phyloP scores from a whole-genome alignment of 148 eudicot species.

The Tetragonia tetragonoides region DNA sequence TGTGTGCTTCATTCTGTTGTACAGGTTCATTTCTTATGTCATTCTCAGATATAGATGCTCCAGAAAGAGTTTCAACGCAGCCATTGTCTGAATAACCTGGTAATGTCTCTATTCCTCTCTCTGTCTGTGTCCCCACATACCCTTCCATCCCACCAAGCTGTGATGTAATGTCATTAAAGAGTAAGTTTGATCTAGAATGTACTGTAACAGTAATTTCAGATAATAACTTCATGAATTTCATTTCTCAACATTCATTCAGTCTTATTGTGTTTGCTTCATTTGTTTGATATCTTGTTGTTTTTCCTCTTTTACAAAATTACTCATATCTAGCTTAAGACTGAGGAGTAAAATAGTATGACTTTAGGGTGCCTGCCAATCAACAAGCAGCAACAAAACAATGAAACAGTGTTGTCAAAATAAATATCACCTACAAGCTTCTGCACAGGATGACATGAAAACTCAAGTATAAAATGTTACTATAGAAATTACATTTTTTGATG shows the following conservation, averaged over 20 bases:
- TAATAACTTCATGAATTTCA: neutral
- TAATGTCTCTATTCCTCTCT: conserved; percentile 4
- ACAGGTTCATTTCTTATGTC: conserved; percentile 83
- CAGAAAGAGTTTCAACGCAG: conserved; percentile 44
- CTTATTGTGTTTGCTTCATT: neutral
- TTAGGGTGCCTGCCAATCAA: no score
- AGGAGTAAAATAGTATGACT: neutral
- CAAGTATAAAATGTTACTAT: no score
- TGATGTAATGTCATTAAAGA: neutral
- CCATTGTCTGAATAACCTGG: conserved; percentile 39
- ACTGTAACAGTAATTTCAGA: neutral
- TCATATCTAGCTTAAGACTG: neutral
- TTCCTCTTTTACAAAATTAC: neutral
- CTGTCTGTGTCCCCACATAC: neutral
- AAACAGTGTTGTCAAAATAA: neutral
- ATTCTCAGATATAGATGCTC: conserved; percentile 85
- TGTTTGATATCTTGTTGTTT: neutral
- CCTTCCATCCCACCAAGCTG: neutral
- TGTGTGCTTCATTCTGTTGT: conserved; percentile 67
- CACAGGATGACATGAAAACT: neutral
- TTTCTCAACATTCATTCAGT: neutral
- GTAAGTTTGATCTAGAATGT: neutral
- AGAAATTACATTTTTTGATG: no score
- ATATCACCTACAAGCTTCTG: neutral
- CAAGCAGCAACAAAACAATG: no score